These are phyloP conservation scores for Arctostaphylos glauca DNA, from an alignment of 148 eudicot genomes.

Conservation along the genomic window DNA sequence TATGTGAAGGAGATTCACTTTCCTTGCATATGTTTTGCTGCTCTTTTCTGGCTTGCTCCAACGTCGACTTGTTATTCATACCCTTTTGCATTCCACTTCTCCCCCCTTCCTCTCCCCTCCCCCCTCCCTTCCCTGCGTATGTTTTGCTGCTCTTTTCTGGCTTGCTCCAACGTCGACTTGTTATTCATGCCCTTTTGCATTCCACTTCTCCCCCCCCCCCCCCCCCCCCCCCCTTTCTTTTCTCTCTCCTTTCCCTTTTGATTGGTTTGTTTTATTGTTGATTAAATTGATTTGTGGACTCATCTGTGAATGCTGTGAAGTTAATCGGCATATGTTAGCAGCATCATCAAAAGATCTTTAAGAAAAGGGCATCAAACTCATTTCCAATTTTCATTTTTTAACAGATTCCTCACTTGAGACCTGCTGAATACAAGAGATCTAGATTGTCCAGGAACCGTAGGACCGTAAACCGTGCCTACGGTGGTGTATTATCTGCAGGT, in stretches of 20 bases:
- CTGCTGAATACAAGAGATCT: constrained; percentile 30
- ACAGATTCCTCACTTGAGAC: constrained; percentile 32
- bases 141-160: not conserved
- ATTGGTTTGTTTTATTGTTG: not conserved
- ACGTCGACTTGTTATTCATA: not conserved
- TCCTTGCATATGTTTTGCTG: not conserved
- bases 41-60: not conserved
- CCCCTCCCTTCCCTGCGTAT: not conserved
- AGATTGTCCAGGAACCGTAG: constrained; percentile 31
- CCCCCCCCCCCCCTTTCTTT: not conserved
- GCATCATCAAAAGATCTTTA: not conserved
- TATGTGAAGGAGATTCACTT: not conserved
- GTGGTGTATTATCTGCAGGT: constrained; percentile 25
- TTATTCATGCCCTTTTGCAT: not conserved
- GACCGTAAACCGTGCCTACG: constrained; percentile 27
- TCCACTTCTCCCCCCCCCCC: not conserved
- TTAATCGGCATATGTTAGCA: not conserved
- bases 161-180: not conserved
- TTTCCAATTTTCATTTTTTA: not conserved
- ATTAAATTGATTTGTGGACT: not conserved
- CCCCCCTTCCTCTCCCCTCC: not conserved
- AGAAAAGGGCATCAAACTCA: not conserved
- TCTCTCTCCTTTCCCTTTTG: not conserved
- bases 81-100: not conserved
- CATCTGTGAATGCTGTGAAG: not conserved